phyloP scores from a whole-genome alignment of 1,284 basidiomycete genomes.

The Boletus smithii region DNA sequence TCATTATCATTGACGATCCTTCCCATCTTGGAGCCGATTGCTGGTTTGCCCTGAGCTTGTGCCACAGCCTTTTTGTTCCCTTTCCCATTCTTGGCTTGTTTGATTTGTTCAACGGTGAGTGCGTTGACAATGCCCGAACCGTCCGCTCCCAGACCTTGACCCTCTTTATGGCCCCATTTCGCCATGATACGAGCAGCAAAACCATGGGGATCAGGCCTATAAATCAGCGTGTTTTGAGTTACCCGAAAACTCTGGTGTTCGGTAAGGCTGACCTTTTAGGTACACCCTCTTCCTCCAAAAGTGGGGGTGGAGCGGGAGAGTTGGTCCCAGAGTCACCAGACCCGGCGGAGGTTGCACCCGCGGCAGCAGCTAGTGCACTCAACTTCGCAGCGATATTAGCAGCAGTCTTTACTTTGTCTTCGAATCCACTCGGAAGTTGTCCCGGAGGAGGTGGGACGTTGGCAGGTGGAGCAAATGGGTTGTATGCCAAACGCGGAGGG shows the following conservation, averaged over 20 bases:
- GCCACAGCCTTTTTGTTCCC: conserved; percentile 32
- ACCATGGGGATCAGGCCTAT: conserved; percentile 60
- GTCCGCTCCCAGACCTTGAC: conserved; percentile 82
- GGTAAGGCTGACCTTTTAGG: conserved; percentile 33
- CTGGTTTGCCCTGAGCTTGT: conserved; percentile 34
- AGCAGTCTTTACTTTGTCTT: conserved; percentile 71
- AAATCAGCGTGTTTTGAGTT: not conserved
- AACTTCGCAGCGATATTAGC: conserved; percentile 77
- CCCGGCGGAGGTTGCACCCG: conserved; percentile 21
- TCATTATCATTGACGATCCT: conserved; percentile 87
- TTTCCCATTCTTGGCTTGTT: conserved; percentile 27
- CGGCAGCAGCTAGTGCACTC: conserved; percentile 50
- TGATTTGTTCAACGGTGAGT: conserved; percentile 71
- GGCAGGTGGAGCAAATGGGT: conserved; percentile 62
- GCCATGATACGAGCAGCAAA: conserved; percentile 84
- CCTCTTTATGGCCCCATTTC: conserved; percentile 93
- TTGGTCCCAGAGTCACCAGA: conserved; percentile 16
- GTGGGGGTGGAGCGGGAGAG: conserved; percentile 22
- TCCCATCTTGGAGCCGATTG: conserved; percentile 64
- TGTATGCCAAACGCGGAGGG: conserved; percentile 54
- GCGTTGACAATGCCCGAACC: conserved; percentile 86
- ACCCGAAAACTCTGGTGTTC: not conserved
- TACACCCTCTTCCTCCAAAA: conserved; percentile 27
- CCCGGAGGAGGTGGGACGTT: conserved; percentile 54
- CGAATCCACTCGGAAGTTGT: conserved; percentile 46